phyloP scores from a whole-genome alignment of 257 asterid species.

The Echium plantagineum region DNA sequence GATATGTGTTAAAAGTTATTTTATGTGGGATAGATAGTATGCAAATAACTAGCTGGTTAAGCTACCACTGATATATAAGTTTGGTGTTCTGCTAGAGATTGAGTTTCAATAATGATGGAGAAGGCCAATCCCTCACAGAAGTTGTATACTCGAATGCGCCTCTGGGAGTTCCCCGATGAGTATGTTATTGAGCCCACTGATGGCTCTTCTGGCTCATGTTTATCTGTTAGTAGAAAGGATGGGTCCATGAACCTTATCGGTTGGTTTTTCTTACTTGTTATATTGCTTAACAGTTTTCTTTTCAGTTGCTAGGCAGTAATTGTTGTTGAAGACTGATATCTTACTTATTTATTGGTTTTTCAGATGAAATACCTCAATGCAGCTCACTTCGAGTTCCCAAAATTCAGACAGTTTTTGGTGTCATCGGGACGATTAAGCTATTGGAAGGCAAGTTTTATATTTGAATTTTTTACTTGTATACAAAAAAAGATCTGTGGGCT shows the following conservation, averaged over 20 bases:
- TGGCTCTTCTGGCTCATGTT: slow-evolving; percentile 58
- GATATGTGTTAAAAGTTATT: too few species aligned
- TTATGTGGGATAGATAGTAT: neutral
- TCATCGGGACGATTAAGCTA: slow-evolving; percentile 73
- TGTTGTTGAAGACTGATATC: slow-evolving; percentile 1
- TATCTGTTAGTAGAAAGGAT: slow-evolving; percentile 50
- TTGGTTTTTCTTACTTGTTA: slow-evolving; percentile 13
- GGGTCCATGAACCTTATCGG: slow-evolving; percentile 57
- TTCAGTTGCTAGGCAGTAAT: neutral
- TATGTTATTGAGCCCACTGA: slow-evolving; percentile 78
- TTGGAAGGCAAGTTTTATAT: slow-evolving; percentile 40
- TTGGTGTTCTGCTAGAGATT: slow-evolving; percentile 7
- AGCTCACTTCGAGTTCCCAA: slow-evolving; percentile 52
- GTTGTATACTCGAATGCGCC: slow-evolving; percentile 64
- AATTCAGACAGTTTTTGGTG: slow-evolving; percentile 61
- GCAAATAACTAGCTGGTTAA: neutral
- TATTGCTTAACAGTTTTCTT: neutral
- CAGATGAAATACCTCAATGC: slow-evolving; percentile 57
- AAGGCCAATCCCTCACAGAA: slow-evolving; percentile 59
- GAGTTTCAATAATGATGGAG: slow-evolving; percentile 56
- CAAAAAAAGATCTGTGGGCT: neutral
- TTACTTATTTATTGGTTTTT: slow-evolving; percentile 3
- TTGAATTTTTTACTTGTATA: neutral
- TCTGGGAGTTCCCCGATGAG: slow-evolving; percentile 86
- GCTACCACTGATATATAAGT: neutral